Base-by-base conservation (phyloP, 257 asterid genomes). In the Capsicum chinense region DNA sequence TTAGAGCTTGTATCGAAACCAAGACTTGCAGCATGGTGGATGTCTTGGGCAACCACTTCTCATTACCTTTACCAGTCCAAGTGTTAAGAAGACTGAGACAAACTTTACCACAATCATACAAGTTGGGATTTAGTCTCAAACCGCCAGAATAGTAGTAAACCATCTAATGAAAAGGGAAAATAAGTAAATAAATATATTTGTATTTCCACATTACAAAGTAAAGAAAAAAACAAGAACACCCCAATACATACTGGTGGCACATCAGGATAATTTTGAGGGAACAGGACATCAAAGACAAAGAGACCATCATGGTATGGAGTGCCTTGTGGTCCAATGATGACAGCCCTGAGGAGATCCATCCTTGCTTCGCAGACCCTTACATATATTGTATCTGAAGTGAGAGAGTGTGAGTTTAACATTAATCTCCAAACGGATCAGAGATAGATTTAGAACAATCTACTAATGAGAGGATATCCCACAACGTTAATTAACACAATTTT, bases 251-350 rank as follows among this genome's bases (percentile, higher is more conserved):
- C 92, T 63, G 93, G 93, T 79, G 93, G 92, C 64, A 68, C 84
- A 44, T 83, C 79, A 47, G 93, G 93, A 84, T 91, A 91, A 14
- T 79, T 62, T 54, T 84, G 85, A 86, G 93, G 93, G 87, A 91
- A 89, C 59, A 85, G 81, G 58, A 86, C 85, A 85, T 91, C 91
- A 82, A 89, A 91, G 70, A 89, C 91, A 81, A 91, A 91, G 81
- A 89, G 90, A 44, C 93, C 92, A 83, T 91, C 93, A 88, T 91
- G 93, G 86, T 89, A 91, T 12, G 93, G 93, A 83, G 93, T 91
- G 78, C 93, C 93, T 83, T 87, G 90, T 37, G 93, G 93, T 79
- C 93, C 93, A 35, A 88, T 84, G n/a, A 91, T 88, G 83, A 91
- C 88, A 14, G 93, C 92, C 85, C 92, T 89, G 84, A 91, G 80